Base-by-base conservation (phyloP, 2,329 filamentous ascomycete genomes). In the Cladosporium sp. region DNA sequence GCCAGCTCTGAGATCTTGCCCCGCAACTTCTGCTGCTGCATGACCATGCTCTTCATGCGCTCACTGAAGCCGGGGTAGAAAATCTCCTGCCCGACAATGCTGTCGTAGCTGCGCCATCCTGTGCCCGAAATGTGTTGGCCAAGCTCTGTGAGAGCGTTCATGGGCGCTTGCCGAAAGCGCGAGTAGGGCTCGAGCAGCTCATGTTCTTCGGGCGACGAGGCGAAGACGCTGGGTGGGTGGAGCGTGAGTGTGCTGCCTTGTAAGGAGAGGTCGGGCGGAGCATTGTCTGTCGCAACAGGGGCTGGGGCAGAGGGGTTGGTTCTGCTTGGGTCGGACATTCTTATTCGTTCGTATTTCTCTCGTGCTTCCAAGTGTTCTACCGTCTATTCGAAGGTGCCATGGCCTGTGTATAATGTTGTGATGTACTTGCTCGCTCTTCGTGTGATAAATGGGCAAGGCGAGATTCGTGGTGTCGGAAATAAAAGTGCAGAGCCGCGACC, bases 81-180 rank as follows among this genome's bases (percentile, higher is more conserved):
- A 56, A 96, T 85, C 8, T 90, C 89, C 67, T 96, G 91, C 18
- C 93, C 93, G 61, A 97, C 85, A 56, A 91, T 80, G 55, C 86
- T 76, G 64, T 97, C 89, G 73, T 99, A 99, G 54, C 88, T 89
- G 54, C 93, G 88, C 93, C 93, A 99, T 67, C 91, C 92, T 44
- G 88, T 86, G 49, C 93, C 93, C 11, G 89, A 92, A 56, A 97
- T 87, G 70, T 97, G 91, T 29, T 96, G 78, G 41, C 88, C 93
- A 29, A 99, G 86, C 74, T 99, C 93, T 59, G 90, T 89, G 24
- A 97, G 82, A 68, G 97, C 97, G 57, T 90, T 79, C 56, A 86
- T 73, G 1, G 83, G 83, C 49, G 80, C 78, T 51, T 86, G 73
- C 52, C 92, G 84, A 68, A 97, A 96, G 40, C 90, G 86, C 43